Conservation (phyloP, 208 protist genomes). For the Lotmaria passim region DNA sequence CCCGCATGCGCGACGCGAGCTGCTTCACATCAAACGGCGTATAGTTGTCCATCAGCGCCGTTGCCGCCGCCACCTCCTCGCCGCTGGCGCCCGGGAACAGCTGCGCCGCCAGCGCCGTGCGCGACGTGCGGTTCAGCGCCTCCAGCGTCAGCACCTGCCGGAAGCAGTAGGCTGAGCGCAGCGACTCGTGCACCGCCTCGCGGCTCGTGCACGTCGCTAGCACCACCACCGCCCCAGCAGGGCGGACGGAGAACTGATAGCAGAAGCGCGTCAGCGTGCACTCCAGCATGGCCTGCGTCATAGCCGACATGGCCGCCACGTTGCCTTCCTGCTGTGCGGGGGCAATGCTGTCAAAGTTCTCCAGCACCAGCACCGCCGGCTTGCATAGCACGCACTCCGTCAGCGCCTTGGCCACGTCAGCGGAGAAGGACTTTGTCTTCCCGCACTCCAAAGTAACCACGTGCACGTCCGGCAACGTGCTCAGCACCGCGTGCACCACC, state of each 20-base stretch:
- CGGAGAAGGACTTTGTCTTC: constrained; percentile 48
- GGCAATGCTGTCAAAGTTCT: constrained; percentile 85
- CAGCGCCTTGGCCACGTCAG: constrained; percentile 53
- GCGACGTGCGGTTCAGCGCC: constrained; percentile 59
- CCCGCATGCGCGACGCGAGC: constrained; percentile 55
- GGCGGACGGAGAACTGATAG: constrained; percentile 33
- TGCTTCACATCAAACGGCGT: constrained; percentile 85
- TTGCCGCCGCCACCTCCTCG: constrained; percentile 45
- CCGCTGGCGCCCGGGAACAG: constrained; percentile 44
- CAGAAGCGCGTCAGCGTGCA: constrained; percentile 55
- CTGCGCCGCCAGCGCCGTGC: constrained; percentile 58
- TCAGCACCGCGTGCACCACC: constrained; percentile 56
- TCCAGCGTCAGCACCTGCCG: constrained; percentile 57
- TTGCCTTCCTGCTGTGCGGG: constrained; percentile 77
- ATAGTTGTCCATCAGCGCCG: constrained; percentile 86
- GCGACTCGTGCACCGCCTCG: constrained; percentile 69
- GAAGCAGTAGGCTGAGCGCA: constrained; percentile 77
- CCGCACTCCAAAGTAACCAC: constrained; percentile 67
- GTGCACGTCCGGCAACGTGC: constrained; percentile 52
- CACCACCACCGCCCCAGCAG: constrained; percentile 53
- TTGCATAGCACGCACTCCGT: constrained; percentile 74
- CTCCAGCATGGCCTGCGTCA: constrained; percentile 70
- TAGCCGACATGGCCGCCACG: constrained; percentile 57
- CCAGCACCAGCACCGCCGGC: constrained; percentile 84
- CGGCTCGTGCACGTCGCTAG: constrained; percentile 70